A percentile compares a stretch with the other conserved stretches of the same genome.
Evolutionary conservation across 495 filamentous ascomycete genomes (phyloP).

Genomic region (Penicillium arizonense): DNA sequence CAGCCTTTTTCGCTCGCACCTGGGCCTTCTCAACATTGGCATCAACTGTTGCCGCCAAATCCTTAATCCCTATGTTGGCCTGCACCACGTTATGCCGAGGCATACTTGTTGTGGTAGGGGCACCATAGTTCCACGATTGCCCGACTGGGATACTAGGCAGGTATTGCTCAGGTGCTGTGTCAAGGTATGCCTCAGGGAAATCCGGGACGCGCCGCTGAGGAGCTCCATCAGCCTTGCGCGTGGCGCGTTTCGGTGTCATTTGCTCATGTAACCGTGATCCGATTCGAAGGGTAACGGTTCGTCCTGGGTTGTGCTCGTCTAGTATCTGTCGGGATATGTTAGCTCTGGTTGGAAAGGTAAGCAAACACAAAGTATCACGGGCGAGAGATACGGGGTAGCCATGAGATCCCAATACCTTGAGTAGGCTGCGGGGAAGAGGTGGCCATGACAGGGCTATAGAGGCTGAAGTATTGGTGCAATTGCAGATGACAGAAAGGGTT

Average conservation of each 20-base stretch:
- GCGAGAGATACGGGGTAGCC: too few species aligned
- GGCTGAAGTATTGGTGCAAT: too few species aligned
- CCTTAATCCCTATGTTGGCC: conserved; percentile 17
- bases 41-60: conserved; percentile 28
- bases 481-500: too few species aligned
- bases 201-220: background rate
- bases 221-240: conserved; percentile 3
- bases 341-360: background rate
- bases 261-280: background rate
- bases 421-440: too few species aligned
- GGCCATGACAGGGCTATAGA: too few species aligned
- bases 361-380: too few species aligned
- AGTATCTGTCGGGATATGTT: background rate
- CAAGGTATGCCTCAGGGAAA: conserved; percentile 4
- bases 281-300: background rate
- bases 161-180: conserved; percentile 10
- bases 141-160: conserved; percentile 30
- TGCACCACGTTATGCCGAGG: conserved; percentile 20
- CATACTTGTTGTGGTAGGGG: conserved; percentile 23
- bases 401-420: too few species aligned
- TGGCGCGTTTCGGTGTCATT: conserved; percentile 30
- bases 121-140: conserved; percentile 36
- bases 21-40: conserved; percentile 21
- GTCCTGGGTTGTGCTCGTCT: background rate
- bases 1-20: conserved; percentile 13